These are phyloP conservation scores for Allium cepa DNA, from an alignment of 106 monocot species.

Conservation along the genomic window DNA sequence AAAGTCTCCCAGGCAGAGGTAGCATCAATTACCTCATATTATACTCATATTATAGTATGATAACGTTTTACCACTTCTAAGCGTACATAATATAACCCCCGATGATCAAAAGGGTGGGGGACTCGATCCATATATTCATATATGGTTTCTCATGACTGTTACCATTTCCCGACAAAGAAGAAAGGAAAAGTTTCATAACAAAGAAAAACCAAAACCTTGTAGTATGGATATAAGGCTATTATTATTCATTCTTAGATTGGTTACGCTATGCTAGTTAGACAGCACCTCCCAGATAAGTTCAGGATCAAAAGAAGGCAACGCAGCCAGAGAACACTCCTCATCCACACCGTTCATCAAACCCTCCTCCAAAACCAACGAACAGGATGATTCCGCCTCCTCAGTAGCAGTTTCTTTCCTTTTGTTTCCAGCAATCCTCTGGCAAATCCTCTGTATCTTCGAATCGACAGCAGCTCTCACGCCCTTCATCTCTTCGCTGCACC, in stretches of 20 bases:
- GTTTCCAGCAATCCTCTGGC: constrained; percentile 4
- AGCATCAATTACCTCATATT: too few relatives aligned
- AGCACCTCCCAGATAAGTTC: constrained; percentile 80
- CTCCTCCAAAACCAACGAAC: constrained; percentile 9
- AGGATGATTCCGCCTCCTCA: not conserved
- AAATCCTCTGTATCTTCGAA: constrained; percentile 66
- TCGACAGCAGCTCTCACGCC: constrained; percentile 52
- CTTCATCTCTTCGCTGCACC: constrained; percentile 16
- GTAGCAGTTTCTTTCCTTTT: not conserved
- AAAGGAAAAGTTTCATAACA: too few relatives aligned
- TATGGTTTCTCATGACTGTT: too few relatives aligned
- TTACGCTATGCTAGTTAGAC: constrained; percentile 8
- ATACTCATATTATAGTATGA: too few relatives aligned
- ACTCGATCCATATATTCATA: too few relatives aligned
- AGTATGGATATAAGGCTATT: too few relatives aligned
- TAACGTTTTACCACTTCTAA: too few relatives aligned
- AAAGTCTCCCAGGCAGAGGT: too few relatives aligned
- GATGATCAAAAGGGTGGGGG: too few relatives aligned
- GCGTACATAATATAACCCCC: too few relatives aligned
- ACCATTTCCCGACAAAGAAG: too few relatives aligned
- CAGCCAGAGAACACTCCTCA: constrained; percentile 37
- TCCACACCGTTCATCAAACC: not conserved
- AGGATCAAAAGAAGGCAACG: constrained; percentile 72
- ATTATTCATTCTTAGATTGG: not conserved
- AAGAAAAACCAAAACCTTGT: too few relatives aligned